These are phyloP conservation scores for Xylaria sp. DNA, from an alignment of 2,329 filamentous ascomycete genomes.

Conservation along the genomic window DNA sequence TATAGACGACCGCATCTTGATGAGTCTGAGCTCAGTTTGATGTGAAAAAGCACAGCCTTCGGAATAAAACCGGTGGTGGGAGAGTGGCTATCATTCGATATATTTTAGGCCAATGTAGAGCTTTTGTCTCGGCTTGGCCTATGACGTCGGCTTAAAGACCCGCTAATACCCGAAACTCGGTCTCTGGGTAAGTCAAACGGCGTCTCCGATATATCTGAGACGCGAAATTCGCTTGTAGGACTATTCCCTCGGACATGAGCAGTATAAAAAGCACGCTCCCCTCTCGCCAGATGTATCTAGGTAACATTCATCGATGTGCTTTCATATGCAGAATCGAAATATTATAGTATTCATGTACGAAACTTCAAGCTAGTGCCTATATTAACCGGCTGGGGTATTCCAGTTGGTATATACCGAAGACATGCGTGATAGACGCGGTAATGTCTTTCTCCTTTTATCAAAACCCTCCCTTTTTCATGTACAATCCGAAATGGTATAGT, in stretches of 20 bases:
- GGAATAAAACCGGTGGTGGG: neutral
- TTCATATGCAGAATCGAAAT: neutral
- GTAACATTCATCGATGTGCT: neutral
- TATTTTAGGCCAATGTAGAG: neutral
- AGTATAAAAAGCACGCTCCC: neutral
- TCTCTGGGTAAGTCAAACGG: neutral
- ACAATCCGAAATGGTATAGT: constrained; percentile 6
- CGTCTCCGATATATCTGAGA: neutral
- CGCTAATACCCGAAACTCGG: constrained; percentile 33
- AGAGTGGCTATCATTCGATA: neutral
- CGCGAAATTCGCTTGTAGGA: constrained; percentile 1
- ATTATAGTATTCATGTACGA: constrained; percentile 19
- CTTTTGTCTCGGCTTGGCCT: constrained; percentile 28
- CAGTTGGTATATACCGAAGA: constrained; percentile 16
- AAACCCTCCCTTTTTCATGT: constrained; percentile 17
- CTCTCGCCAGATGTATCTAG: neutral
- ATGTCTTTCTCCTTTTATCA: constrained; percentile 7
- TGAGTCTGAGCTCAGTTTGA: neutral
- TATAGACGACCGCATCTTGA: constrained; percentile 42
- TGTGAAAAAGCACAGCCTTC: neutral
- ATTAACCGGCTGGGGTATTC: constrained; percentile 14
- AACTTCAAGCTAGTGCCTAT: constrained; percentile 10
- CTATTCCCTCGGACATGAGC: constrained; percentile 6
- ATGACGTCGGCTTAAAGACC: constrained; percentile 34
- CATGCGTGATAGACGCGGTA: constrained; percentile 6